phyloP scores from a whole-genome alignment of 805 yeast species.

The Hagleromyces aurorensis region DNA sequence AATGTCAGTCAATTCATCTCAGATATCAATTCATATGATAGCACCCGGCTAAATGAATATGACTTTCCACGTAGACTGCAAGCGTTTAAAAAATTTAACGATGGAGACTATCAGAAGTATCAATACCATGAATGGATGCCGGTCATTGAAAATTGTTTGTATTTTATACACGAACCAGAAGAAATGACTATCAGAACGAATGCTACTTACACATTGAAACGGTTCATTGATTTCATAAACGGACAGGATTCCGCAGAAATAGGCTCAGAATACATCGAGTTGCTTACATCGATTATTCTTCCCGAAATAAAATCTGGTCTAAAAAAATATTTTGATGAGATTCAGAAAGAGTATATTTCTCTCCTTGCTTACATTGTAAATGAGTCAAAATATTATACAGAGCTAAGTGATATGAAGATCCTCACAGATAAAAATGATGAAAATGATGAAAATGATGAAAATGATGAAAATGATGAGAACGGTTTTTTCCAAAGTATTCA shows the following conservation, averaged over 20 bases:
- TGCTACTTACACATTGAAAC: conserved; percentile 54
- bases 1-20: conserved; percentile 45
- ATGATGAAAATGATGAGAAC: too few species aligned
- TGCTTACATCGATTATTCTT: conserved; percentile 47
- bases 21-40: conserved; percentile 65
- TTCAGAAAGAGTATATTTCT: conserved; percentile 64
- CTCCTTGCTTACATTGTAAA: conserved; percentile 58
- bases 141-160: conserved; percentile 57
- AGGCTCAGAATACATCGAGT: conserved; percentile 23
- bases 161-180: conserved; percentile 63
- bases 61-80: conserved; percentile 70
- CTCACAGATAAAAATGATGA: conserved; percentile 61
- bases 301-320: conserved; percentile 65
- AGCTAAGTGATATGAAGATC: conserved; percentile 57
- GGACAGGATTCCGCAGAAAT: conserved; percentile 21
- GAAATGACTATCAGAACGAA: conserved; percentile 77
- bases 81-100: conserved; percentile 61
- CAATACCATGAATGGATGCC: conserved; percentile 70
- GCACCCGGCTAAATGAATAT: conserved; percentile 55
- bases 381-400: conserved; percentile 37
- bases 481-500: conserved; percentile 68
- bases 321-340: conserved; percentile 48
- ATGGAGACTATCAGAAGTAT: conserved; percentile 38
- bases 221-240: conserved; percentile 55
- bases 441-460: too few species aligned